Conservation (phyloP, 768 basidiomycete species). For the Dentipellis fragilis region DNA sequence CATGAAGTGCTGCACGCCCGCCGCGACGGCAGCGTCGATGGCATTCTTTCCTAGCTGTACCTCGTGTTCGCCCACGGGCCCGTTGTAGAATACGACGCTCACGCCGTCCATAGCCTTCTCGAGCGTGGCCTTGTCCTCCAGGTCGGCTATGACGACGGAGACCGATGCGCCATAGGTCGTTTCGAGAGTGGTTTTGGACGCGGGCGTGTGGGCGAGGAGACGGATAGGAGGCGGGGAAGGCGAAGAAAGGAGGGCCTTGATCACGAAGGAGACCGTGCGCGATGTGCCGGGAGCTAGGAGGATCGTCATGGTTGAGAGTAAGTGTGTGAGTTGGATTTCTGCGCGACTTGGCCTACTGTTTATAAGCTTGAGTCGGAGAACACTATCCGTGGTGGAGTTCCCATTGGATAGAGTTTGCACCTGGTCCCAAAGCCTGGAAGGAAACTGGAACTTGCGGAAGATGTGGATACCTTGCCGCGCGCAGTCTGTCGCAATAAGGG, state of each 20-base stretch:
- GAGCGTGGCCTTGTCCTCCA: conserved; percentile 6
- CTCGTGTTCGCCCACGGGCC: conserved; percentile 6
- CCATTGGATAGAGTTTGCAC: no score
- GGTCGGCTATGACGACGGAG: conserved; percentile 7
- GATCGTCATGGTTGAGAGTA: no score
- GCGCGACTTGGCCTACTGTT: no score
- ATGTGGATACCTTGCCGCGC: no score
- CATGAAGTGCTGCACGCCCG: conserved; percentile 12
- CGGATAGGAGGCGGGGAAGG: conserved; percentile 8
- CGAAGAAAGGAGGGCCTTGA: conserved; percentile 9
- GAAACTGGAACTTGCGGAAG: no score
- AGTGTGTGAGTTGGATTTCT: no score
- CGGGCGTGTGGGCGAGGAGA: conserved; percentile 5
- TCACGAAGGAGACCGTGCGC: conserved; percentile 11
- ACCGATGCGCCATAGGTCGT: conserved; percentile 1
- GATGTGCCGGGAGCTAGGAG: conserved; percentile 11
- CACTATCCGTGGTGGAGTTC: no score
- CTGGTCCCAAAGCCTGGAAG: no score
- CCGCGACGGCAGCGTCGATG: conserved; percentile 11
- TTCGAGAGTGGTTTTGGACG: conserved; percentile 3
- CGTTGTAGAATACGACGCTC: conserved; percentile 9
- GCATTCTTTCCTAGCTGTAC: conserved; percentile 11
- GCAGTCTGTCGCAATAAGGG: no score
- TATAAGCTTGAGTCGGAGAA: no score
- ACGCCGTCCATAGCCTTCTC: conserved; percentile 5